Percentiles rank a stretch among this genome's conserved stretches.
These are phyloP conservation scores for Zea mays DNA, from an alignment of 176 grass and related monocot genomes.

Conservation along the genomic window DNA sequence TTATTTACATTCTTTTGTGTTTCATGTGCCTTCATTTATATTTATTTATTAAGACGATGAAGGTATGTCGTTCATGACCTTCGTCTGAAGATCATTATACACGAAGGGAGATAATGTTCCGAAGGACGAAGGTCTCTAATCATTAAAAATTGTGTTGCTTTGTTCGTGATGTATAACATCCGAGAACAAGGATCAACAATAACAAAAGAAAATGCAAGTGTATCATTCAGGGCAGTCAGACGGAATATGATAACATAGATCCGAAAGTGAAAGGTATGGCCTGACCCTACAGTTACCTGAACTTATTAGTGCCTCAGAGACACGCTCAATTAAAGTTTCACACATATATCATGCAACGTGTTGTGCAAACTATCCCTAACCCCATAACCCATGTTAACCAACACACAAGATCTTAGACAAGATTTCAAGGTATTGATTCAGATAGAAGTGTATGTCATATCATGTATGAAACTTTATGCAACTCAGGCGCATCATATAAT, in stretches of 20 bases:
- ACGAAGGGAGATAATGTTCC: too few species aligned
- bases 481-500: too few species aligned
- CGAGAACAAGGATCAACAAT: too few species aligned
- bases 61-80: too few species aligned
- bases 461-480: background rate
- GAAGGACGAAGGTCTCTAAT: too few species aligned
- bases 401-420: background rate
- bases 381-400: background rate
- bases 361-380: background rate
- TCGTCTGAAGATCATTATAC: too few species aligned
- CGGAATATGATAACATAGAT: background rate
- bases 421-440: conserved; percentile 4
- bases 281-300: background rate
- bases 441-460: background rate
- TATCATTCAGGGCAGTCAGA: background rate
- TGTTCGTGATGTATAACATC: too few species aligned
- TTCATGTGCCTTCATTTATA: too few species aligned
- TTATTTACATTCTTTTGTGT: too few species aligned
- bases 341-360: background rate
- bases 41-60: too few species aligned
- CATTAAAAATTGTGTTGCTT: too few species aligned
- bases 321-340: background rate
- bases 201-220: conserved; percentile 13
- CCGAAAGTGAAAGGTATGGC: background rate
- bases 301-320: conserved; percentile 4